Percentiles rank a stretch among this genome's conserved stretches.
These are phyloP conservation scores for Zelopaecilomyces penicillatus DNA, from an alignment of 2,329 filamentous ascomycete genomes.

Conservation along the genomic window DNA sequence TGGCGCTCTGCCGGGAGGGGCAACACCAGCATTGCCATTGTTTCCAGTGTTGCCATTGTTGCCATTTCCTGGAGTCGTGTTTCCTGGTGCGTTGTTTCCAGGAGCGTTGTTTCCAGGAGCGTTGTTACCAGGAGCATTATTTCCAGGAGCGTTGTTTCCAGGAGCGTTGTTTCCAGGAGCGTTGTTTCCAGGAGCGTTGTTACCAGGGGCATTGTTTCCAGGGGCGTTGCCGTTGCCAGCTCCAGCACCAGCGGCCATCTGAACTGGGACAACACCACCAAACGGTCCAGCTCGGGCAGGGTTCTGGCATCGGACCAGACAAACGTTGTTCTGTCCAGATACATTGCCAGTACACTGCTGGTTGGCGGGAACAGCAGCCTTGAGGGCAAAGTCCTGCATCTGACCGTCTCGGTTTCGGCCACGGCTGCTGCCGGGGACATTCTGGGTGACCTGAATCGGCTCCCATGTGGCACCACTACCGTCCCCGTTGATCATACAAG, in stretches of 20 bases:
- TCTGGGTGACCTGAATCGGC: constrained; percentile 42
- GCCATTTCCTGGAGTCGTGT: neutral
- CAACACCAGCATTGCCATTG: neutral
- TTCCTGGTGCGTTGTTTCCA: neutral
- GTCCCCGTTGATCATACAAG: constrained; percentile 55
- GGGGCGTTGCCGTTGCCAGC: constrained; percentile 2
- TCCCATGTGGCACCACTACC: constrained; percentile 46
- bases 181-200: neutral
- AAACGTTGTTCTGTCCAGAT: constrained; percentile 50
- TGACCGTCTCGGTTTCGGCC: constrained; percentile 35
- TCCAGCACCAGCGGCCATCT: constrained; percentile 28
- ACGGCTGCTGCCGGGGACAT: constrained; percentile 19
- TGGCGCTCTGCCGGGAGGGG: too few relatives aligned
- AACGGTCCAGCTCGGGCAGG: constrained; percentile 52
- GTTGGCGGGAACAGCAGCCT: constrained; percentile 45
- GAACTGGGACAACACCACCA: constrained; percentile 51
- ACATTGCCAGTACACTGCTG: constrained; percentile 52
- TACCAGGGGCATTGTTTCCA: too few relatives aligned
- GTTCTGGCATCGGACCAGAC: constrained; percentile 57
- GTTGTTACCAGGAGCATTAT: too few relatives aligned
- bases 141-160: neutral
- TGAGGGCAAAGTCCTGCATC: constrained; percentile 41
- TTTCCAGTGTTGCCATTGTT: neutral
- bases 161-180: neutral
- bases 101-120: neutral